Conservation (phyloP, 2,329 filamentous ascomycete genomes). For the Scortechinia acanthostroma region DNA sequence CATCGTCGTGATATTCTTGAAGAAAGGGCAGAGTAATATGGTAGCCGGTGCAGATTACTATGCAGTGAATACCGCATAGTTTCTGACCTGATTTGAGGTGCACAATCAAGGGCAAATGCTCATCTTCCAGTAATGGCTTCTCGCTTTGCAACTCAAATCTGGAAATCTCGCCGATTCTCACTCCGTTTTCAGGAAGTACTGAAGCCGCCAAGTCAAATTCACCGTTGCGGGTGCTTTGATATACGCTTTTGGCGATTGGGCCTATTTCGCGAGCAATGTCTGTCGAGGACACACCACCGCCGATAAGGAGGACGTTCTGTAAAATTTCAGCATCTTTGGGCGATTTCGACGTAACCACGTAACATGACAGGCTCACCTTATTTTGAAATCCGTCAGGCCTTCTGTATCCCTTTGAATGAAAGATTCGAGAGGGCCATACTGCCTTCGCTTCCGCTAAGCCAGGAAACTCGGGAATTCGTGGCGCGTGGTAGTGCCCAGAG, state of each 20-base stretch:
- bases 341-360: no score
- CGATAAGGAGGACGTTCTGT: slow-evolving; percentile 1
- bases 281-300: not conserved
- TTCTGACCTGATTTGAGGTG: not conserved
- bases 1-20: not conserved
- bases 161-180: not conserved
- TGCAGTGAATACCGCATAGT: not conserved
- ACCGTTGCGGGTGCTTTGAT: not conserved
- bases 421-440: not conserved
- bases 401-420: slow-evolving; percentile 1
- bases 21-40: not conserved
- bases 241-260: not conserved
- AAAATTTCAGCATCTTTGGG: not conserved
- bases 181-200: not conserved
- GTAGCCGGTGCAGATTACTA: not conserved
- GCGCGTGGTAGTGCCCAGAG: not conserved
- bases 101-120: not conserved
- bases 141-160: not conserved
- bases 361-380: no score
- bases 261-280: not conserved
- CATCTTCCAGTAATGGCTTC: not conserved
- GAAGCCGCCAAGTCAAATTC: not conserved
- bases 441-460: not conserved
- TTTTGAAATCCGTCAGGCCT: not conserved
- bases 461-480: not conserved